These are phyloP conservation scores for Erysiphe pulchra DNA, from an alignment of 2,329 filamentous ascomycete species.

Conservation along the genomic window DNA sequence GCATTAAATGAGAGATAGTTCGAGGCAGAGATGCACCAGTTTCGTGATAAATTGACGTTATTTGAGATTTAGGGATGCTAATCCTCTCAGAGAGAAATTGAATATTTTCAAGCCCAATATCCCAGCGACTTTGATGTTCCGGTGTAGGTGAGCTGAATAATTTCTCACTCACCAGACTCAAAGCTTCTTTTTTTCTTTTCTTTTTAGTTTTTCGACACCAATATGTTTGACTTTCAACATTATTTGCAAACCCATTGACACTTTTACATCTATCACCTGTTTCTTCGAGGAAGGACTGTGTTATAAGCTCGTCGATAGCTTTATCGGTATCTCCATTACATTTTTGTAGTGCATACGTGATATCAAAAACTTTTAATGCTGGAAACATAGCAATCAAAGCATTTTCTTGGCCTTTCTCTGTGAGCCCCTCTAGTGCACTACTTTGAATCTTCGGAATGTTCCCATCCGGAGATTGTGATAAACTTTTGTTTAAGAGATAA, in stretches of 20 bases:
- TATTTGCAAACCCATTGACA: constrained; percentile 55
- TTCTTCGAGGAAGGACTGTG: constrained; percentile 51
- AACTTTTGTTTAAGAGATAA: constrained; percentile 3
- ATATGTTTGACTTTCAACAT: constrained; percentile 15
- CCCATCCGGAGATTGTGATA: constrained; percentile 17
- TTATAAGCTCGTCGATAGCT: constrained; percentile 60
- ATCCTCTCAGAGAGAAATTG: constrained; percentile 31
- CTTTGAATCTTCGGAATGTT: constrained; percentile 10
- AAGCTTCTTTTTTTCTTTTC: constrained; percentile 11
- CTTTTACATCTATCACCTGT: constrained; percentile 38
- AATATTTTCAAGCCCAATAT: constrained; percentile 27
- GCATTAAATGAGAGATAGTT: constrained; percentile 25
- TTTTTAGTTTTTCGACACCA: constrained; percentile 17
- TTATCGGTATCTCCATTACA: constrained; percentile 37
- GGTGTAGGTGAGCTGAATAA: not conserved
- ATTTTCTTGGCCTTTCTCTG: constrained; percentile 33
- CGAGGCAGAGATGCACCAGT: constrained; percentile 26
- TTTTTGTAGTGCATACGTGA: constrained; percentile 41
- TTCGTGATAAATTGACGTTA: constrained; percentile 33
- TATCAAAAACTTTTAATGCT: constrained; percentile 35
- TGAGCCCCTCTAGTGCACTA: constrained; percentile 17
- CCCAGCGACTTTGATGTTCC: constrained; percentile 26
- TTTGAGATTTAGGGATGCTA: constrained; percentile 19
- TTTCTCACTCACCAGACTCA: constrained; percentile 10
- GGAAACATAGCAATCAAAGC: constrained; percentile 48